Conservation (phyloP, 495 filamentous ascomycete genomes). For the Bryoglossum gracile region DNA sequence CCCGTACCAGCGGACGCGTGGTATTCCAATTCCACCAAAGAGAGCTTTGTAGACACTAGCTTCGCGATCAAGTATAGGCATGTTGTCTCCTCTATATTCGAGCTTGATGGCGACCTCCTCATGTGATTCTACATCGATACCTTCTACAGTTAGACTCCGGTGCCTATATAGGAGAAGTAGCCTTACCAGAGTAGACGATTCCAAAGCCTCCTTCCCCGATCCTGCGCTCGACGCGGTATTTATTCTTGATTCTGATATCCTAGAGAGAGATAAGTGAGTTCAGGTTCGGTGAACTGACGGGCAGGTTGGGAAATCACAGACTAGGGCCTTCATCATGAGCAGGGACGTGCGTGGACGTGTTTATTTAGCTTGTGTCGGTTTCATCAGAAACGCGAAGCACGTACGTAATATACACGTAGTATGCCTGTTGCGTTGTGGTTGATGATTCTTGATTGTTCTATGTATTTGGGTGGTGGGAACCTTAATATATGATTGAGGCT, state of each 20-base stretch:
- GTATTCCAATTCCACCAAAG: background rate
- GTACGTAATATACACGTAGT: no score
- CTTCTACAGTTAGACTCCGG: constrained; percentile 13
- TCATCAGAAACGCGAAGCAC: no score
- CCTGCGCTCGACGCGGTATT: constrained; percentile 97
- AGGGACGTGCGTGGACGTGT: no score
- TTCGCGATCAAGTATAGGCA: constrained; percentile 96
- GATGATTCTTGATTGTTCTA: no score
- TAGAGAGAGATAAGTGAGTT: constrained; percentile 27
- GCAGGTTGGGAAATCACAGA: no score
- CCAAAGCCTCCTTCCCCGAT: constrained; percentile 96
- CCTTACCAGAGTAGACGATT: constrained; percentile 85
- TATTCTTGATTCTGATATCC: constrained; percentile 98
- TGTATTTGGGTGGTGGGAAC: no score
- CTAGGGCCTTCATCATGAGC: no score
- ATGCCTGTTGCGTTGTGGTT: no score
- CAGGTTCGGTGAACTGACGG: no score
- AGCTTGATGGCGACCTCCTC: constrained; percentile 99
- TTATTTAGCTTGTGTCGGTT: no score
- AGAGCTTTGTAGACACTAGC: constrained; percentile 99
- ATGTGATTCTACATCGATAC: constrained; percentile 94
- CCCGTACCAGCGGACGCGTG: background rate
- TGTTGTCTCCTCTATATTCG: constrained; percentile 96
- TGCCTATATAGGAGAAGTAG: background rate
- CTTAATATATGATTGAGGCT: no score